Evolutionary conservation across 768 basidiomycete species (phyloP), one percentile per base, ranked within the genome.

Genomic region (Macrolepiota albuminosa): DNA sequence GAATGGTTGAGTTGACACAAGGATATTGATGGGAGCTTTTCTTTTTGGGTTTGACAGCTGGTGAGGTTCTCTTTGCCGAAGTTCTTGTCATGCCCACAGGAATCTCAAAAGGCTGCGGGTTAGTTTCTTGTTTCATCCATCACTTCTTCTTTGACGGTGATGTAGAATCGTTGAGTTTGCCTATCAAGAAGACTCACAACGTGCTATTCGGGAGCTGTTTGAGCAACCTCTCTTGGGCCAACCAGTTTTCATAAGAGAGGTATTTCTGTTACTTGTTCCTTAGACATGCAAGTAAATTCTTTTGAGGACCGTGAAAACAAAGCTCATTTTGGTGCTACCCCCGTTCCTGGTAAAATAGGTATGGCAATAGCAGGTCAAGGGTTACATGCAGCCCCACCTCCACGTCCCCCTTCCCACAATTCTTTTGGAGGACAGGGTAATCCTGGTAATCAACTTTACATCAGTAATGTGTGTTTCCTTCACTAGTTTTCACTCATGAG

Each of bases 61-160:
- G 96, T 83, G 95, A 95, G 83, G 95, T 98, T 72, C 88, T 96
- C 76, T 99, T 99, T 86, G 92, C 96, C 84, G 96, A 99, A 87
- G 94, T 99, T 68, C 86, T 99, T 70, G 81, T 95, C 67, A 97
- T 96, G 6, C 96, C 96, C 16, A 95, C 91, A 24, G 96, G 96
- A 34, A 85, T 96, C 57, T 98, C 95, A 29, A 99, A 99, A 75
- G 96, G 96, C 72, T 99, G 96, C 87, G 96, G 96, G 97, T 98
- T 69, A 76, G 95, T 84, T 7, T 45, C 45, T 54, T 16, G 49
- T 40, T 61, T 43, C 40, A 46, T 11, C 46, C 31, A 2, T 31
- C 49, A 21, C 37, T 62, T 76, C 13, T 37, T n/a, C 0, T 53
- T 52, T 69, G 9, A 69, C 33, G 40, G 26, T 31, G 10, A 42